Evolutionary conservation across 2,329 filamentous ascomycete genomes (phyloP).

Genomic region (Tolypocladium sp.): DNA sequence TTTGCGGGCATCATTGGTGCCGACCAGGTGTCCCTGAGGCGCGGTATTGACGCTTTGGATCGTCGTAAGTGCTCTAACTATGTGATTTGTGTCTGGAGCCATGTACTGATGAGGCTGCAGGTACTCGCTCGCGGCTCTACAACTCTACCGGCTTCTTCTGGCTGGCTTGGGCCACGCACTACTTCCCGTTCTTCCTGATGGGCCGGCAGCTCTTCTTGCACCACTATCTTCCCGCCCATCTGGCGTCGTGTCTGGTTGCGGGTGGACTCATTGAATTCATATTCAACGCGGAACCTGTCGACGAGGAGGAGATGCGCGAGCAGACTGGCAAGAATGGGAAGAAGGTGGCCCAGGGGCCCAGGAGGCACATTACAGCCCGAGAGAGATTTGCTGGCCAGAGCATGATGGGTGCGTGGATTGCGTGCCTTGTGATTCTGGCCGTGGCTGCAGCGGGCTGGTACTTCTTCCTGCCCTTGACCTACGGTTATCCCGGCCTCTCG

Average conservation of each 20-base stretch:
- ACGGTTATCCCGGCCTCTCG: conserved; percentile 81
- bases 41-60: conserved; percentile 88
- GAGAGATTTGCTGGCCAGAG: conserved; percentile 76
- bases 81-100: neutral
- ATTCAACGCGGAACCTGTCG: conserved; percentile 76
- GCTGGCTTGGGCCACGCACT: conserved; percentile 94
- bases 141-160: conserved; percentile 99
- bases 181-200: conserved; percentile 97
- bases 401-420: conserved; percentile 70
- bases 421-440: conserved; percentile 58
- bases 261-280: conserved; percentile 92
- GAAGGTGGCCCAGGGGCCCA: conserved; percentile 27
- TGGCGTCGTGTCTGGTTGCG: conserved; percentile 82
- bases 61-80: conserved; percentile 57
- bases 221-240: conserved; percentile 91
- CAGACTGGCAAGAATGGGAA: conserved; percentile 31
- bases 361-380: conserved; percentile 64
- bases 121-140: conserved; percentile 87
- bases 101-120: conserved; percentile 34
- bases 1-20: conserved; percentile 87
- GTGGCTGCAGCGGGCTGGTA: conserved; percentile 70
- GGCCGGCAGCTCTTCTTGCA: conserved; percentile 96
- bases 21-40: conserved; percentile 86
- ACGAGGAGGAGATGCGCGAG: conserved; percentile 36
- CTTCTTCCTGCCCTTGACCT: conserved; percentile 92